Conservation (phyloP, 2,329 filamentous ascomycete species). For the Huntiella bhutanensis region DNA sequence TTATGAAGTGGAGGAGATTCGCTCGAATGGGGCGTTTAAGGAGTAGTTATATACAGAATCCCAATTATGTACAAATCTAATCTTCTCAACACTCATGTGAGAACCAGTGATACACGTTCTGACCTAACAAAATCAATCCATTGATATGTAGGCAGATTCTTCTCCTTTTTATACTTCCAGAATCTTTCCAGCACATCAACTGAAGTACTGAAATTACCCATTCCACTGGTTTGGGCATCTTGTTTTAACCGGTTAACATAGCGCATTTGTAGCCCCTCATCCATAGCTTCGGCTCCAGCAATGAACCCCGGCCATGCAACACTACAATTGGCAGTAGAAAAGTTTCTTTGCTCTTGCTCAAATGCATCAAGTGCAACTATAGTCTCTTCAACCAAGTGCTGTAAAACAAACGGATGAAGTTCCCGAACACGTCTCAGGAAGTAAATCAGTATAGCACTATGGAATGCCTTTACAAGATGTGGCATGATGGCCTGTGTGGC, state of each 20-base stretch:
- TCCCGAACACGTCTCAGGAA: slow-evolving; percentile 23
- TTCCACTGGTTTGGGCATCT: slow-evolving; percentile 7
- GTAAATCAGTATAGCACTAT: slow-evolving; percentile 25
- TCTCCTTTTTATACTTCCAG: not conserved
- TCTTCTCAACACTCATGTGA: not conserved
- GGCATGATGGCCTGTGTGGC: slow-evolving; percentile 7
- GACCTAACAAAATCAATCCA: slow-evolving; percentile 8
- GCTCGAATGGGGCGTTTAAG: slow-evolving; percentile 11
- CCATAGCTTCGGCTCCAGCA: slow-evolving; percentile 11
- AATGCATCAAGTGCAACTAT: slow-evolving; percentile 6
- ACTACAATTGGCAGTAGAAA: slow-evolving; percentile 6
- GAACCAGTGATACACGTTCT: not conserved
- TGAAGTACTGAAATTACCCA: slow-evolving; percentile 8
- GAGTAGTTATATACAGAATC: slow-evolving; percentile 5
- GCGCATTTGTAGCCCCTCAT: slow-evolving; percentile 1
- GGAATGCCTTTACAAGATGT: slow-evolving; percentile 21
- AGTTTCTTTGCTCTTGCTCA: slow-evolving; percentile 7
- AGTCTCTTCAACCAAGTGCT: slow-evolving; percentile 4
- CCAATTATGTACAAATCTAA: not conserved
- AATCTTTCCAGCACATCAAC: not conserved
- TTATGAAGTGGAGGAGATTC: slow-evolving; percentile 11
- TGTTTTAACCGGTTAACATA: slow-evolving; percentile 2
- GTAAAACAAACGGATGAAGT: slow-evolving; percentile 8
- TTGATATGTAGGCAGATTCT: not conserved
- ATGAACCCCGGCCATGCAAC: slow-evolving; percentile 11